Evolutionary conservation across 83 land plant species (phyloP).

Genomic region (Larix sibirica): DNA sequence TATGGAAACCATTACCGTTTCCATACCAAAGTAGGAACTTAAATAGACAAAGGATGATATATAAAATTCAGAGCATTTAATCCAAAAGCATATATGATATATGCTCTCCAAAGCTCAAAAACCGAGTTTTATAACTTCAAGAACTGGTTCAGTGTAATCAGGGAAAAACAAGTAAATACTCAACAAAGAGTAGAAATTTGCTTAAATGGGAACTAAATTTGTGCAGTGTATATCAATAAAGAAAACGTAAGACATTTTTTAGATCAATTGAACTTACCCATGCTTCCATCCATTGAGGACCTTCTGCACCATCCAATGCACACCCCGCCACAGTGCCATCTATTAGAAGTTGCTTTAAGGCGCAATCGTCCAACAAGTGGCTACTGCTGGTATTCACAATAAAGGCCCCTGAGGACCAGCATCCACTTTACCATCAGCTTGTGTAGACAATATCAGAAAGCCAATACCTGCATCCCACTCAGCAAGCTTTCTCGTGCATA

Average conservation of each 20-base stretch:
- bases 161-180: neutral
- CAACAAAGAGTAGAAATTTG: neutral
- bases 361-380: conserved; percentile 97
- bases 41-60: neutral
- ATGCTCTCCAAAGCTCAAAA: neutral
- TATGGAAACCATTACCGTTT: neutral
- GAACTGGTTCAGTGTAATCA: neutral
- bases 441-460: conserved; percentile 2
- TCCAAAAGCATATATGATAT: neutral
- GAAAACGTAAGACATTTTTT: conserved; percentile 19
- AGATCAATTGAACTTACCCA: conserved; percentile 78
- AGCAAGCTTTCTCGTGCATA: neutral
- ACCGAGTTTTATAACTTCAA: neutral
- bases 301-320: conserved; percentile 99
- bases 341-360: conserved; percentile 90
- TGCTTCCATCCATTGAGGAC: conserved; percentile 99
- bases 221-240: neutral
- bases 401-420: conserved; percentile 66
- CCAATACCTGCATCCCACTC: neutral
- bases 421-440: conserved; percentile 19
- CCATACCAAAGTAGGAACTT: neutral
- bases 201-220: neutral
- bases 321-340: conserved; percentile 98
- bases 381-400: conserved; percentile 97
- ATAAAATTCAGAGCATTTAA: neutral